Base-by-base conservation (phyloP, 345 rosid species). In the Anastatica hierochuntica region DNA sequence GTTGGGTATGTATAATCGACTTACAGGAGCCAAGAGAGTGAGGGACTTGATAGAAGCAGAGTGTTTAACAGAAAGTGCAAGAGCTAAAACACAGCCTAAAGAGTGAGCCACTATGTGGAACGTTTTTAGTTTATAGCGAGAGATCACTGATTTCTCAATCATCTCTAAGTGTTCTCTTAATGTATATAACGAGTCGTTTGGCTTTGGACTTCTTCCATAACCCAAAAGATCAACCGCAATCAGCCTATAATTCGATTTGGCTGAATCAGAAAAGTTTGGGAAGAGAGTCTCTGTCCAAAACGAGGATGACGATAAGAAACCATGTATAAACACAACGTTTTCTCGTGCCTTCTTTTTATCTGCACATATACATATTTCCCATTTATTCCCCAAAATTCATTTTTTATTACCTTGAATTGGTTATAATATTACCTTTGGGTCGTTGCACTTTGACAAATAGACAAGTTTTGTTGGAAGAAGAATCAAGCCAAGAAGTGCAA, bases 51-150 rank as follows among this genome's bases (percentile, higher is more conserved):
- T 70, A 37, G 95, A 76, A 31, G 70, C 75, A 1, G 89, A 83
- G 69, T 79, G 79, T 56, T 81, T 80, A 2, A 82, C 97, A 3
- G 99, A 89, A 0, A 94, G 78, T 0, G 99, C 99, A 23, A 94
- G 76, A 52, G 97, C 99, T 72, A 92, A 66, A 54, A 92, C 83
- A 83, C 99, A 92, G 56, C 99, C 99, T 49, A 92, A 64, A 13
- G 99, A 92, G 69, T 92, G 99, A 56, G 95, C 99, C 58, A 92
- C 97, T 26, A 92, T 49, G 82, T 88, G 99, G 75, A 88, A 92
- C 13, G 97, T 78, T 68, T 77, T 80, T 20, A 92, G 88, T 41
- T 74, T 61, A 70, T 81, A 71, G 5, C 74, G 72, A 42, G 77
- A 76, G n/a, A 80, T 70, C 33, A 84, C 92, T 0, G 88, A 80